Percentiles rank a stretch among this genome's conserved stretches.
Evolutionary conservation across 306 rosid genomes (phyloP).

Genomic region (Parietaria judaica): DNA sequence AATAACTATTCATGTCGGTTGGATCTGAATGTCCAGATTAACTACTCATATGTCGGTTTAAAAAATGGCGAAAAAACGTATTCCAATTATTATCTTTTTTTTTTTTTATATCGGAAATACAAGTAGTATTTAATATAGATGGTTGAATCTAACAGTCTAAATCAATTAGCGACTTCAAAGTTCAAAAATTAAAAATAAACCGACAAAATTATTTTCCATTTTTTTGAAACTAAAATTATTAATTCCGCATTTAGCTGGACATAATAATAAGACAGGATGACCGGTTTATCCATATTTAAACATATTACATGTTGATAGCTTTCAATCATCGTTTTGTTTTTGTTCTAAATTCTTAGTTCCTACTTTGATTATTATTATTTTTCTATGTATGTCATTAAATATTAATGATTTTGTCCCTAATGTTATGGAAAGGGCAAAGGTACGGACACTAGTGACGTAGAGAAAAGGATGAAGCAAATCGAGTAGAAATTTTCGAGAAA

Average conservation of each 20-base stretch:
- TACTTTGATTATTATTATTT: not conserved
- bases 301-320: not conserved
- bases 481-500: not conserved
- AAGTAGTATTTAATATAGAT: no score
- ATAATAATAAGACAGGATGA: not conserved
- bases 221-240: not conserved
- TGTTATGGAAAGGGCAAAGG: constrained; percentile 36
- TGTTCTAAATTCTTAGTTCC: not conserved
- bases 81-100: no score
- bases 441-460: constrained; percentile 8
- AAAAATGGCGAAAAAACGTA: no score
- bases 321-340: not conserved
- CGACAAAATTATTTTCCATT: not conserved
- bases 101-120: no score
- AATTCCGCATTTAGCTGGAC: not conserved
- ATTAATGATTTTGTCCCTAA: constrained; percentile 20
- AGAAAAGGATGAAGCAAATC: not conserved
- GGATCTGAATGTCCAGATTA: no score
- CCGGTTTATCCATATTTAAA: not conserved
- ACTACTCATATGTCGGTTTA: no score
- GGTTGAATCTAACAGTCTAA: no score
- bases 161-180: no score
- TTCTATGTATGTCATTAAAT: not conserved
- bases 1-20: no score
- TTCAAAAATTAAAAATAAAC: no score